Conservation (phyloP, 2,329 filamentous ascomycete species). For the Alternaria longipes region DNA sequence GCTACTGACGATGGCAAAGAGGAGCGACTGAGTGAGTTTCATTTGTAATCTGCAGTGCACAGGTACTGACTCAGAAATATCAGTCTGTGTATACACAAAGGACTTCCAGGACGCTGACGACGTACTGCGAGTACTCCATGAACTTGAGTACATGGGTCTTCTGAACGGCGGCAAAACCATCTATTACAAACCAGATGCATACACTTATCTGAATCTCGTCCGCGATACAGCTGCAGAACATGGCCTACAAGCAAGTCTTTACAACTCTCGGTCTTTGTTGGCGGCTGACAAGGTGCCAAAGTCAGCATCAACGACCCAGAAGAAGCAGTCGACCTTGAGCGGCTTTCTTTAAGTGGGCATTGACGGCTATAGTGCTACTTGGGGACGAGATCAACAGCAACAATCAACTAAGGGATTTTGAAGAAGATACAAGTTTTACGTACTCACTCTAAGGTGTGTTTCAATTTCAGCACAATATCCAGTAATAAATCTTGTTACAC, state of each 20-base stretch:
- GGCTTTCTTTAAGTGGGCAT: background rate
- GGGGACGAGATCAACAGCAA: background rate
- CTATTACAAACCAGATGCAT: slow-evolving; percentile 80
- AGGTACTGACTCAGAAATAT: background rate
- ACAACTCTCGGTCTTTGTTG: slow-evolving; percentile 53
- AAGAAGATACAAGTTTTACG: background rate
- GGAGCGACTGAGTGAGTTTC: slow-evolving; percentile 63
- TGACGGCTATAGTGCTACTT: background rate
- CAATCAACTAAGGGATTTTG: background rate
- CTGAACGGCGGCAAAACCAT: slow-evolving; percentile 62
- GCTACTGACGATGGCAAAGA: slow-evolving; percentile 61
- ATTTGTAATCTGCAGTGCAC: background rate
- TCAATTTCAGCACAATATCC: background rate
- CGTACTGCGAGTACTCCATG: slow-evolving; percentile 71
- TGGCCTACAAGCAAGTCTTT: slow-evolving; percentile 55
- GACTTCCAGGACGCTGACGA: slow-evolving; percentile 77
- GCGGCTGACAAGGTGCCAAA: slow-evolving; percentile 22
- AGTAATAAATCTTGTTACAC: background rate
- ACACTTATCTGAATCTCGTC: slow-evolving; percentile 55
- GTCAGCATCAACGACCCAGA: slow-evolving; percentile 13
- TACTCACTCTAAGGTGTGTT: background rate
- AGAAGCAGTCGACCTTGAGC: slow-evolving; percentile 22
- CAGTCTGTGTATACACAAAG: slow-evolving; percentile 74
- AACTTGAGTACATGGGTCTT: slow-evolving; percentile 70
- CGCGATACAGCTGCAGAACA: slow-evolving; percentile 50